Percentiles rank a stretch among this genome's conserved stretches.
Conservation (phyloP, 2,329 filamentous ascomycete genomes). For the Ascocoryne sarcoides region DNA sequence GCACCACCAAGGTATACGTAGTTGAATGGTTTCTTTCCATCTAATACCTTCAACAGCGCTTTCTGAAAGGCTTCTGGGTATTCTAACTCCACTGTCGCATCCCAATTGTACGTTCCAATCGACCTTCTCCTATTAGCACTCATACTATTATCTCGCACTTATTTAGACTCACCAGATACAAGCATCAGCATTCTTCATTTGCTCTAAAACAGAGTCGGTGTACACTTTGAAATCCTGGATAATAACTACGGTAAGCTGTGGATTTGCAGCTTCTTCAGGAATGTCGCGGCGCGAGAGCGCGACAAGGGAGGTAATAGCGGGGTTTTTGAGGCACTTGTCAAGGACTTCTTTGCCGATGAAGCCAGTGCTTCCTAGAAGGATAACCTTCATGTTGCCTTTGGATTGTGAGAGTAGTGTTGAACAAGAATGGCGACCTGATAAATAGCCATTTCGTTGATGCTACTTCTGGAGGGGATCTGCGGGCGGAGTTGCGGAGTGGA, state of each 20-base stretch:
- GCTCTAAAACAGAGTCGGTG: conserved; percentile 17
- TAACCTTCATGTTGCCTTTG: conserved; percentile 44
- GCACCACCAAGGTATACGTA: conserved; percentile 35
- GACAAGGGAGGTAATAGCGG: conserved; percentile 42
- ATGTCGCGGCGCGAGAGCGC: conserved; percentile 42
- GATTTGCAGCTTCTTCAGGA: conserved; percentile 31
- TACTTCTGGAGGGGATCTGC: conserved; percentile 1
- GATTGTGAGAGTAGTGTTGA: conserved; percentile 1
- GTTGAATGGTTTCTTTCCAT: conserved; percentile 32
- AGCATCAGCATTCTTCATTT: conserved; percentile 13
- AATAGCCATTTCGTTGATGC: too few species aligned
- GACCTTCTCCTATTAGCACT: conserved; percentile 33
- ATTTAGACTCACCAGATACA: conserved; percentile 25
- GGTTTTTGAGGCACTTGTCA: conserved; percentile 39
- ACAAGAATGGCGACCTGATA: conserved; percentile 6
- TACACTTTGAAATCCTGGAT: conserved; percentile 15
- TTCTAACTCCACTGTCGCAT: conserved; percentile 11
- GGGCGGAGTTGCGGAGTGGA: conserved; percentile 8
- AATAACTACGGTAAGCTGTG: conserved; percentile 38
- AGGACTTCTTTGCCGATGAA: conserved; percentile 47
- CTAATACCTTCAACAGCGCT: conserved; percentile 8
- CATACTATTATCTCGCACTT: not conserved
- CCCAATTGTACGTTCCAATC: conserved; percentile 11
- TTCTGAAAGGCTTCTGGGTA: conserved; percentile 13
- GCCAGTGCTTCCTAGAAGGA: conserved; percentile 51